These are phyloP conservation scores for Umbelopsis sp. DNA, from an alignment of 192 early-diverging fungal species.

Conservation along the genomic window DNA sequence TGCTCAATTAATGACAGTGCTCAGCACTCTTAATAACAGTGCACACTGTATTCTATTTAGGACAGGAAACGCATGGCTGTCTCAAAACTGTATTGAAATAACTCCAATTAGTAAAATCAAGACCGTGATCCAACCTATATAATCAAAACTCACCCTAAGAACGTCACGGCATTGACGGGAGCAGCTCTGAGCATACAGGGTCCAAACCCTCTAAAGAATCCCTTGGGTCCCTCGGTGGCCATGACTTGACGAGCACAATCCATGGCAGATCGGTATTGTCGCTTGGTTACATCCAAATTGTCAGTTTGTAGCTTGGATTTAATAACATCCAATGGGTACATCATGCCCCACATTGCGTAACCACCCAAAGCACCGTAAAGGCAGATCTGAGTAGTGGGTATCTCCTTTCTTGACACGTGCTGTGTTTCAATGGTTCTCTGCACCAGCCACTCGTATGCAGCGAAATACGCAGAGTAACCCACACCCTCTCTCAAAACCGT, in stretches of 20 bases:
- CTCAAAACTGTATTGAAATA: constrained; percentile 42
- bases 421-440: constrained; percentile 71
- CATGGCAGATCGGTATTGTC: constrained; percentile 71
- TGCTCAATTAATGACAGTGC: too few species aligned
- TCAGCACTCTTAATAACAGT: too few species aligned
- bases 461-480: constrained; percentile 94
- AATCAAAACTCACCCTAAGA: constrained; percentile 69
- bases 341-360: constrained; percentile 71
- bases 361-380: constrained; percentile 85
- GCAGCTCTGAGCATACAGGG: constrained; percentile 91
- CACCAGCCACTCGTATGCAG: constrained; percentile 88
- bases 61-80: constrained; percentile 52
- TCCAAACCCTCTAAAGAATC: constrained; percentile 85
- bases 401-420: constrained; percentile 62
- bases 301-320: constrained; percentile 97
- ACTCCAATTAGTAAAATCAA: too few species aligned
- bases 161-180: constrained; percentile 92
- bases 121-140: too few species aligned
- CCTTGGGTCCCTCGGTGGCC: constrained; percentile 77
- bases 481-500: constrained; percentile 89
- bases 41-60: background rate
- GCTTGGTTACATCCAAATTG: constrained; percentile 63
- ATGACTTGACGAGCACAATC: constrained; percentile 85
- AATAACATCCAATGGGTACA: constrained; percentile 93
- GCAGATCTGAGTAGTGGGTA: constrained; percentile 79